Evolutionary conservation across 139 green algal species (phyloP).

Genomic region (Raphidocelis subcapitata): DNA sequence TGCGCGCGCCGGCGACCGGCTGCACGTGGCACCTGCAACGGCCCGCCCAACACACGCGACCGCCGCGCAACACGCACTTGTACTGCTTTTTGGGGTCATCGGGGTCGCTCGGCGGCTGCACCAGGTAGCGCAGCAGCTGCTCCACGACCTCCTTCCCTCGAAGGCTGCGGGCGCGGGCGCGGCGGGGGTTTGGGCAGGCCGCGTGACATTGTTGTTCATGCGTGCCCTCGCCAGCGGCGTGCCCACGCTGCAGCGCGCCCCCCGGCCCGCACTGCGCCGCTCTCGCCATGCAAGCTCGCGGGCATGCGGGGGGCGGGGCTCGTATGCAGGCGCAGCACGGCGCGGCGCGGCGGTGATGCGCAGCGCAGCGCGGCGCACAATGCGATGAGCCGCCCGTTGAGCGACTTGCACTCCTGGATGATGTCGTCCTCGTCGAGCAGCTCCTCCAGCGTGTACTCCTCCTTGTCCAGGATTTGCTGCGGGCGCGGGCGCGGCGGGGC

Average conservation of each 20-base stretch:
- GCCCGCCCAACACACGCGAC: no score
- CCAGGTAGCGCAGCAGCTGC: conserved; percentile 75
- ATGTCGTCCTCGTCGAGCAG: conserved; percentile 94
- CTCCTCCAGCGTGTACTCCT: conserved; percentile 88
- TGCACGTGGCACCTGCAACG: no score
- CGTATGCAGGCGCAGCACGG: no score
- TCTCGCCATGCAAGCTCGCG: conserved; percentile 1
- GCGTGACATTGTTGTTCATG: no score
- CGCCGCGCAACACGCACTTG: conserved; percentile 50
- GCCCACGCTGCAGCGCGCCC: no score
- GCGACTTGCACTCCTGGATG: conserved; percentile 91
- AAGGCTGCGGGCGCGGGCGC: conserved; percentile 47
- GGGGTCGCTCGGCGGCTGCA: conserved; percentile 54
- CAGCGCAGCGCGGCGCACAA: conserved; percentile 67
- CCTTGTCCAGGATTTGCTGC: conserved; percentile 88
- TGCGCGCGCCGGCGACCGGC: no score
- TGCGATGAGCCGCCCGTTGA: conserved; percentile 82
- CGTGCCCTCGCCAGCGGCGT: no score
- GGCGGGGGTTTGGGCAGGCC: background rate
- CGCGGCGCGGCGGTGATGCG: background rate
- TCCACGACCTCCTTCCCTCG: conserved; percentile 67
- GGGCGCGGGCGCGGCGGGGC: conserved; percentile 34
- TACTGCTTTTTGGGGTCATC: conserved; percentile 74
- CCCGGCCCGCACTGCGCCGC: no score
- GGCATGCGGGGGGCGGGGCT: no score